Evolutionary conservation across 768 basidiomycete species (phyloP).

Genomic region (Amanita inopinata): DNA sequence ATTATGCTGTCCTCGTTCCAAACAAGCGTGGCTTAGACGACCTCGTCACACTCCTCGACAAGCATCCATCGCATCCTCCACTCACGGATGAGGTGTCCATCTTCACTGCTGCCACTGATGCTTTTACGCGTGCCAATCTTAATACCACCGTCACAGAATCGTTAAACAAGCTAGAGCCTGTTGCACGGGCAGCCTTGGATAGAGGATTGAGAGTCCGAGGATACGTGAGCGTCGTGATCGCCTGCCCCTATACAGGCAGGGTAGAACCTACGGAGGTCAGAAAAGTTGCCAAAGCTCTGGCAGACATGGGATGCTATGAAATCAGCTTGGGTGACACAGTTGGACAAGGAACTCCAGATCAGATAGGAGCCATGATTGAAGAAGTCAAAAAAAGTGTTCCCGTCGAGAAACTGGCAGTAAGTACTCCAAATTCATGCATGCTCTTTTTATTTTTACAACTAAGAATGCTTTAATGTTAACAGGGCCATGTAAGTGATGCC

Average conservation of each 20-base stretch:
- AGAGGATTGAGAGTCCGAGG: slow-evolving; percentile 66
- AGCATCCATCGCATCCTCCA: slow-evolving; percentile 26
- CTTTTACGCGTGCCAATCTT: slow-evolving; percentile 79
- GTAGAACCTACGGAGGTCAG: slow-evolving; percentile 57
- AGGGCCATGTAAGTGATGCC: slow-evolving; percentile 45
- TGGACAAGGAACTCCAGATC: slow-evolving; percentile 70
- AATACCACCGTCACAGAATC: slow-evolving; percentile 69
- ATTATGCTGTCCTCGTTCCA: slow-evolving; percentile 75
- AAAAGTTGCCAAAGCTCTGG: slow-evolving; percentile 58
- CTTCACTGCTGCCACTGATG: slow-evolving; percentile 84
- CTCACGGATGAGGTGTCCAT: slow-evolving; percentile 79
- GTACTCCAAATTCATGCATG: slow-evolving; percentile 13
- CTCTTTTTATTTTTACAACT: not conserved
- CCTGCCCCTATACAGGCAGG: slow-evolving; percentile 80
- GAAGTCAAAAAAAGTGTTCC: slow-evolving; percentile 55
- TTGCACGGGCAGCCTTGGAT: slow-evolving; percentile 50
- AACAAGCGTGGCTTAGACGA: slow-evolving; percentile 70
- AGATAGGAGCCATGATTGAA: slow-evolving; percentile 58
- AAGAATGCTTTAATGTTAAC: not conserved
- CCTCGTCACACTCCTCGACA: slow-evolving; percentile 47
- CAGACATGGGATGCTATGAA: slow-evolving; percentile 93
- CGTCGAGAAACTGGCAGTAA: slow-evolving; percentile 61
- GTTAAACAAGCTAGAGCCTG: slow-evolving; percentile 48
- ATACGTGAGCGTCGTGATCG: slow-evolving; percentile 77
- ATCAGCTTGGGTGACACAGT: slow-evolving; percentile 89